Evolutionary conservation across 176 grass and related monocot species (phyloP), one percentile per base, ranked within the genome.

Genomic region (Oropetium thomaeum): DNA sequence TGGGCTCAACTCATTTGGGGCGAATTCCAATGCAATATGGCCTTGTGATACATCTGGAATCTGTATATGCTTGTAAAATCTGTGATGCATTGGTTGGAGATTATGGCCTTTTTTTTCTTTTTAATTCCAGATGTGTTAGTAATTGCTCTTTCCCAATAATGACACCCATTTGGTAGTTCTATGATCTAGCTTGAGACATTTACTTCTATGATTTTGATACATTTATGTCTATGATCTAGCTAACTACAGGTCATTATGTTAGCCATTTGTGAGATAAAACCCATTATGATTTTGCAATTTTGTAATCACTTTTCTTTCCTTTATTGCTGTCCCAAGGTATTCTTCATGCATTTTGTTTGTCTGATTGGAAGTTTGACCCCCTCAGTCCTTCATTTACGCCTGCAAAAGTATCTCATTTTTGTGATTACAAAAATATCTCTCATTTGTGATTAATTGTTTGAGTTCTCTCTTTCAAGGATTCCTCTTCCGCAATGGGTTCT

Each of bases 401-500:
- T 41, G 44, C 55, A 54, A 27, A 81, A 58, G 30, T 26, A 48
- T 76, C 13, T 49, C 49, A 10, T n/a, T 52, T 52, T n/a, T 52
- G 20, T 22, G n/a, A 22, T 52, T 52, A 52, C 58, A 57, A 37
- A 81, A 58, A 19, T 29, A 59, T 78, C 26, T 76, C 55, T 58
- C 31, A 12, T 72, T 68, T 73, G n/a, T 68, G 7, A 64, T 58
- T 41, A 31, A 68, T 72, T 31, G 28, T 62, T 68, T 15, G 14
- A 62, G 22, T n/a, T 74, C 52, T 33, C 22, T 27, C 26, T 45
- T 57, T 79, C 34, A 47, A 93, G 90, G 90, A 81, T 89, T 30
- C 81, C 90, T 85, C 85, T 93, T 48, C 90, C 90, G 17, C 47
- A 72, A 62, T 93, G 90, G 90, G 90, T 93, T 25, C 81, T 93